A percentile compares a stretch with the other conserved stretches of the same genome.
These are phyloP conservation scores for Lachnellula occidentalis DNA, from an alignment of 2,329 filamentous ascomycete species.

Conservation along the genomic window DNA sequence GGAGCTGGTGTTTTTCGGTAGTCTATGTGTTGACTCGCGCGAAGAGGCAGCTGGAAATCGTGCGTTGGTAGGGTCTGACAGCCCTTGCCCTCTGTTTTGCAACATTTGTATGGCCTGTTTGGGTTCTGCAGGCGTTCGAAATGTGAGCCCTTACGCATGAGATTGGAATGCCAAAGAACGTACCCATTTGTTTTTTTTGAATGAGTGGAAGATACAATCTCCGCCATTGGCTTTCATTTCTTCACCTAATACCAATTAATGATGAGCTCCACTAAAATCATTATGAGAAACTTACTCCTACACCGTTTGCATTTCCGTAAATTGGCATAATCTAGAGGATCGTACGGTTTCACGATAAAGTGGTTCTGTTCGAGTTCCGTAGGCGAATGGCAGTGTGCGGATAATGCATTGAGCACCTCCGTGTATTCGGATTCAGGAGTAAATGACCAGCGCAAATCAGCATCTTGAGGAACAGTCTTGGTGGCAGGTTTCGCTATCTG, in stretches of 20 bases:
- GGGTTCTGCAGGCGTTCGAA: conserved; percentile 1
- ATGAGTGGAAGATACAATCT: conserved; percentile 13
- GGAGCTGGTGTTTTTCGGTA: conserved; percentile 10
- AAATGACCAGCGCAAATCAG: conserved; percentile 6
- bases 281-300: conserved; percentile 8
- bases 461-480: no score
- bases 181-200: conserved; percentile 14
- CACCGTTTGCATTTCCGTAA: conserved; percentile 15
- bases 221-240: background rate
- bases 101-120: conserved; percentile 15
- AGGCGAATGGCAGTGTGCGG: conserved; percentile 11
- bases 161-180: background rate
- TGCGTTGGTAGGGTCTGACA: conserved; percentile 14
- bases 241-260: conserved; percentile 2
- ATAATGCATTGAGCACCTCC: conserved; percentile 8
- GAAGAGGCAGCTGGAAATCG: conserved; percentile 11
- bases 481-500: no score
- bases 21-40: conserved; percentile 10
- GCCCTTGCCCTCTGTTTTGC: conserved; percentile 4
- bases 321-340: conserved; percentile 6
- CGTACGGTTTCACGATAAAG: conserved; percentile 9
- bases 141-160: conserved; percentile 1
- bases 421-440: conserved; percentile 5
- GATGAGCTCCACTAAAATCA: background rate
- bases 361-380: conserved; percentile 7